These are phyloP conservation scores for Lachancea waltii DNA, from an alignment of 805 yeast genomes.

Conservation along the genomic window DNA sequence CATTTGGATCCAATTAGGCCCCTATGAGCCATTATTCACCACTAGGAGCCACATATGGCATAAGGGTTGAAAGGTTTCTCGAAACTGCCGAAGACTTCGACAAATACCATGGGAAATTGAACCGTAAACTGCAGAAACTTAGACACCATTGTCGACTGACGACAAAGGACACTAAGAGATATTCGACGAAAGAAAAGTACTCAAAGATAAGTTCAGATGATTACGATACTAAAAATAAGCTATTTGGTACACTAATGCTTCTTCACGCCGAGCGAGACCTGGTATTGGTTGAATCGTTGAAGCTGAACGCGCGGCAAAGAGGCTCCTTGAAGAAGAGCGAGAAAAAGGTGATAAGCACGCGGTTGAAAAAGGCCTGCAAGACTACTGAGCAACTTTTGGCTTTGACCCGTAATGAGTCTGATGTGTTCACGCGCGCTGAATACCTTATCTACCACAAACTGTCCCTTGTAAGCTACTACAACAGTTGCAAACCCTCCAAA, in stretches of 20 bases:
- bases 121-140: conserved; percentile 53
- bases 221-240: conserved; percentile 42
- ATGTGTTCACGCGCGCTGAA: conserved; percentile 34
- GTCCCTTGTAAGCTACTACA: conserved; percentile 38
- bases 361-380: conserved; percentile 57
- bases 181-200: conserved; percentile 42
- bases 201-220: conserved; percentile 42
- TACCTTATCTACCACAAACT: conserved; percentile 41
- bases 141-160: conserved; percentile 60
- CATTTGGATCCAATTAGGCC: too few relatives aligned
- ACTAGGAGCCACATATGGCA: conserved; percentile 37
- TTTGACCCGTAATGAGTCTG: conserved; percentile 36
- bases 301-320: conserved; percentile 27
- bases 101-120: conserved; percentile 57
- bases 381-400: conserved; percentile 39
- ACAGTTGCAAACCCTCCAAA: conserved; percentile 24
- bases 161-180: conserved; percentile 61
- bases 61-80: conserved; percentile 56
- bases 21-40: conserved; percentile 28
- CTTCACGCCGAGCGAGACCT: conserved; percentile 70
- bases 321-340: conserved; percentile 26
- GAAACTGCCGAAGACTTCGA: conserved; percentile 63
- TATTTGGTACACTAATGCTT: conserved; percentile 53
- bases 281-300: conserved; percentile 26
- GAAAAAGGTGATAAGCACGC: conserved; percentile 49